phyloP scores from a whole-genome alignment of 1,284 basidiomycete genomes.

The Bjerkandera adusta region DNA sequence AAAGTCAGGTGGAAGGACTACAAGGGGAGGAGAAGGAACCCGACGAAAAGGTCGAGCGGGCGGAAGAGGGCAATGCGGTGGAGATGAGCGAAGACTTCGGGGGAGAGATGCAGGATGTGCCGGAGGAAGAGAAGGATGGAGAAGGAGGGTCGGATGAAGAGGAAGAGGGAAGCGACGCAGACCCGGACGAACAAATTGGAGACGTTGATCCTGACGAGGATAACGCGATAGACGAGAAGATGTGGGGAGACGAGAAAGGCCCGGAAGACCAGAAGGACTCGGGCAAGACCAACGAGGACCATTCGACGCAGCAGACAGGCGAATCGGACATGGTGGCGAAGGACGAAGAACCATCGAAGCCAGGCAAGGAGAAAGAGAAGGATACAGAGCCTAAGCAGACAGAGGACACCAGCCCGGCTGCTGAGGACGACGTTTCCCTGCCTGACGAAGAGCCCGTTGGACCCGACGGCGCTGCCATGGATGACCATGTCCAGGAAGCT shows the following conservation, averaged over 20 bases:
- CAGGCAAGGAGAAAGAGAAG: constrained; percentile 30
- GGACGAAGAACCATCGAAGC: constrained; percentile 52
- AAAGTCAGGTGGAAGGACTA: constrained; percentile 94
- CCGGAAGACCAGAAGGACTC: constrained; percentile 47
- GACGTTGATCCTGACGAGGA: constrained; percentile 89
- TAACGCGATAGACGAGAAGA: constrained; percentile 89
- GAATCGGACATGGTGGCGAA: constrained; percentile 79
- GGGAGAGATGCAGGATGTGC: constrained; percentile 81
- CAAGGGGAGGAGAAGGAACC: constrained; percentile 67
- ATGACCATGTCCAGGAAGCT: constrained; percentile 71
- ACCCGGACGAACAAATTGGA: constrained; percentile 82
- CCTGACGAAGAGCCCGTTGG: constrained; percentile 42
- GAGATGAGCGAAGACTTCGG: constrained; percentile 80
- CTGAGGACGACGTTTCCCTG: constrained; percentile 18
- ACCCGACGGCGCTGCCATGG: constrained; percentile 63
- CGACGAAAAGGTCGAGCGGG: constrained; percentile 47
- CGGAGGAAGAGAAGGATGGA: constrained; percentile 57
- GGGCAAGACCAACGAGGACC: constrained; percentile 53
- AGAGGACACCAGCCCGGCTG: constrained; percentile 29
- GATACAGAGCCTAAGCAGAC: constrained; percentile 34
- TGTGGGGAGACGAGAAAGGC: constrained; percentile 86
- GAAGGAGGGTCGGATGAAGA: constrained; percentile 53
- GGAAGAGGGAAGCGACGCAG: constrained; percentile 55
- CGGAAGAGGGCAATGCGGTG: constrained; percentile 67
- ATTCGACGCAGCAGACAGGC: constrained; percentile 43